Conservation (phyloP, 352 stramenopile genomes). For the Phytophthora ohioensis region DNA sequence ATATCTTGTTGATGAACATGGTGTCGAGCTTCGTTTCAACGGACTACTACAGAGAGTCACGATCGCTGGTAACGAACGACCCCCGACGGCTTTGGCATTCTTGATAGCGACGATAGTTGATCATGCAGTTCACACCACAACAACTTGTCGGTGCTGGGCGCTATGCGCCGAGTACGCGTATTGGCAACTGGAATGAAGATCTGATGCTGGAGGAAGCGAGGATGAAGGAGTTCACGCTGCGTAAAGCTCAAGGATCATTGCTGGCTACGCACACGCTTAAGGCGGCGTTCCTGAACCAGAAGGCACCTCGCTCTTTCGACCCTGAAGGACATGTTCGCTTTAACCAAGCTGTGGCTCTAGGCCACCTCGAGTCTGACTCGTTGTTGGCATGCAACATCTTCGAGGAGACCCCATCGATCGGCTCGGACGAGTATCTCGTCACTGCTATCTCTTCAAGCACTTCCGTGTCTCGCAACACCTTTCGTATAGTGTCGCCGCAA, state of each 20-base stretch:
- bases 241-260: constrained; percentile 84
- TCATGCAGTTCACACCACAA: constrained; percentile 92
- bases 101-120: neutral
- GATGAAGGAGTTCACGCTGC: constrained; percentile 86
- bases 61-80: constrained; percentile 43
- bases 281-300: constrained; percentile 77
- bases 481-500: constrained; percentile 72
- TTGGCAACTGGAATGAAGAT: constrained; percentile 93
- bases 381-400: constrained; percentile 81
- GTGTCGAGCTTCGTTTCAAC: constrained; percentile 21
- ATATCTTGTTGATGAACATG: constrained; percentile 27
- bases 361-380: constrained; percentile 60
- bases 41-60: constrained; percentile 23
- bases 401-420: constrained; percentile 84
- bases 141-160: constrained; percentile 86
- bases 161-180: constrained; percentile 82
- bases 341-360: constrained; percentile 66
- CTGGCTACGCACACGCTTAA: constrained; percentile 85
- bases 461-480: constrained; percentile 66
- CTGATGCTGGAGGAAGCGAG: constrained; percentile 88
- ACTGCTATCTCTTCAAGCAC: constrained; percentile 30
- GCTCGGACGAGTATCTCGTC: constrained; percentile 80
- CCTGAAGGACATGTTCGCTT: constrained; percentile 47
- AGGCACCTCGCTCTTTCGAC: constrained; percentile 63
- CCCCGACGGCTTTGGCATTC: neutral